Percentiles rank a stretch among this genome's conserved stretches.
phyloP scores from a whole-genome alignment of 441 rosid genomes.

The Daphne laureola region DNA sequence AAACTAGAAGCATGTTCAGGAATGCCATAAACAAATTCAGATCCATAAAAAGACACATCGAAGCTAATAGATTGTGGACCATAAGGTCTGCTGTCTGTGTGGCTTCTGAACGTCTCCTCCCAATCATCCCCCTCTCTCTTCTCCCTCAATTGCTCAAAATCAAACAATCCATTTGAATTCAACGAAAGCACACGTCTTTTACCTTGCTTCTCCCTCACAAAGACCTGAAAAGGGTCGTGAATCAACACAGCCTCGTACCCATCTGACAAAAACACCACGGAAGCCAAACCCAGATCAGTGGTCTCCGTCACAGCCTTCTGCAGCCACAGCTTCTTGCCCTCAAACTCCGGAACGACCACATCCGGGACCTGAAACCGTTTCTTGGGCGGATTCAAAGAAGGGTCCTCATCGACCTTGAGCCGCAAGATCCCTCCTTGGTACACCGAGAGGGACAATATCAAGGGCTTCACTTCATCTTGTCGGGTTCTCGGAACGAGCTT shows the following conservation, averaged over 20 bases:
- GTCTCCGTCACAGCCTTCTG: conserved; percentile 44
- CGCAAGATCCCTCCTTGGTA: conserved; percentile 66
- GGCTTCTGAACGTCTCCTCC: conserved; percentile 82
- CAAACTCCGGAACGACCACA: conserved; percentile 58
- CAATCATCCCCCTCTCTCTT: conserved; percentile 74
- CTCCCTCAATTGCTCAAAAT: conserved; percentile 75
- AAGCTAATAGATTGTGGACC: conserved; percentile 95
- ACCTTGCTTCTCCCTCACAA: conserved; percentile 50
- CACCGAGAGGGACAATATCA: conserved; percentile 61
- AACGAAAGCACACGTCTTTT: conserved; percentile 51
- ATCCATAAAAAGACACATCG: conserved; percentile 82
- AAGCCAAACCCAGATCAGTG: conserved; percentile 34
- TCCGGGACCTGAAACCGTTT: conserved; percentile 82
- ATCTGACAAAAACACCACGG: conserved; percentile 56
- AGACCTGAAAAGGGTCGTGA: conserved; percentile 83
- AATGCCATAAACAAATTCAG: conserved; percentile 81
- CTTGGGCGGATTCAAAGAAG: conserved; percentile 44
- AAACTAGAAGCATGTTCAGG: conserved; percentile 91
- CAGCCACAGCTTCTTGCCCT: conserved; percentile 65
- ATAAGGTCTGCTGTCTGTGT: conserved; percentile 75
- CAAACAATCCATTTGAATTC: conserved; percentile 78
- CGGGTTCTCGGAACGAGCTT: conserved; percentile 34
- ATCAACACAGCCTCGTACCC: conserved; percentile 73
- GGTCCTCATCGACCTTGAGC: conserved; percentile 78
- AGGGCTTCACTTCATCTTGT: conserved; percentile 39